Percentiles rank a stretch among this genome's conserved stretches.
Evolutionary conservation across 2,329 filamentous ascomycete species (phyloP).

Genomic region (Davidsoniella eucalypti): DNA sequence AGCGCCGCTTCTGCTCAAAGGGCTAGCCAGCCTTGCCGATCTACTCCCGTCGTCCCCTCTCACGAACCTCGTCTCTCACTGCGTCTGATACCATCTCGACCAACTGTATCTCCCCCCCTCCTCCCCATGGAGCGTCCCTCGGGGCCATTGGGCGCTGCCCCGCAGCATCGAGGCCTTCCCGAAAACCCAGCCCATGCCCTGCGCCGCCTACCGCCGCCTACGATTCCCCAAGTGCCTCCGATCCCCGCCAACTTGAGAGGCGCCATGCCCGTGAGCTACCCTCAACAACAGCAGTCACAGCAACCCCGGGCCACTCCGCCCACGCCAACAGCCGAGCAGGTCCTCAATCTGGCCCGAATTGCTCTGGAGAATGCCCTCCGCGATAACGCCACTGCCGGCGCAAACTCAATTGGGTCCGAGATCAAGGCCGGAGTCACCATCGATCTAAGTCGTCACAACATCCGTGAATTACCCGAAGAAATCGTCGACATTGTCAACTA

Average conservation of each 20-base stretch:
- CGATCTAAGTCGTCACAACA: conserved; percentile 60
- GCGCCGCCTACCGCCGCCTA: conserved; percentile 19
- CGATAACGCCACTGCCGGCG: conserved; percentile 46
- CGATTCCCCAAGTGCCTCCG: conserved; percentile 23
- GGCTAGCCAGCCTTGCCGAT: neutral
- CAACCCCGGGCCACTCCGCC: conserved; percentile 27
- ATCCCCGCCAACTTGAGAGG: conserved; percentile 17
- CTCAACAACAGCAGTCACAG: neutral
- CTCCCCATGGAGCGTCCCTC: conserved; percentile 10
- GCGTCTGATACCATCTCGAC: neutral
- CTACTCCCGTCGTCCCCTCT: neutral
- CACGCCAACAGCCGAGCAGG: conserved; percentile 28
- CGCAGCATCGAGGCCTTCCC: conserved; percentile 23
- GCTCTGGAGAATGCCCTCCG: conserved; percentile 51
- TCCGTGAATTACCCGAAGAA: conserved; percentile 54
- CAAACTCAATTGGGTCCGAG: conserved; percentile 36
- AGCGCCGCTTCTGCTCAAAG: neutral
- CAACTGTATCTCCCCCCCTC: neutral
- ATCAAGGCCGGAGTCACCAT: conserved; percentile 59
- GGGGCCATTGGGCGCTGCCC: conserved; percentile 19
- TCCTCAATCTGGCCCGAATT: conserved; percentile 47
- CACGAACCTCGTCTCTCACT: neutral
- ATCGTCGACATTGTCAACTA: conserved; percentile 60
- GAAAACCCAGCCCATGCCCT: conserved; percentile 24
- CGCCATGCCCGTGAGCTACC: neutral